Percentiles rank a stretch among this genome's conserved stretches.
phyloP scores from a whole-genome alignment of 169 alveolate species.

The Plasmodium malariae region DNA sequence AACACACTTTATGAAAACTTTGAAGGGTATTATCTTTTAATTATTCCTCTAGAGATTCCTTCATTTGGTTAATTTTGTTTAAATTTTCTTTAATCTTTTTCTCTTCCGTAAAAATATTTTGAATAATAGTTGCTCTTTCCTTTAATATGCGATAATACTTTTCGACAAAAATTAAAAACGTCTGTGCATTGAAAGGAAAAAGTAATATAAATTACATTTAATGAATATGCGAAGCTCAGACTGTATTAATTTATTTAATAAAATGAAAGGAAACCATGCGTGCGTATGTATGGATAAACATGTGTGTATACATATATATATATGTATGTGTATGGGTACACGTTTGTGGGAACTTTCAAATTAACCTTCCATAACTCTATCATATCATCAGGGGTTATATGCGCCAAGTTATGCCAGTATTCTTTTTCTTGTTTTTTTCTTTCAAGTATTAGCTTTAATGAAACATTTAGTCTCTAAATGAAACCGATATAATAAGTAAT shows the following conservation, averaged over 20 bases:
- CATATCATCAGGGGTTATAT: conserved; percentile 60
- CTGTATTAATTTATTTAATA: neutral
- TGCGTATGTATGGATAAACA: neutral
- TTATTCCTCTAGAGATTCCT: neutral
- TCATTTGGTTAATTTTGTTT: conserved; percentile 43
- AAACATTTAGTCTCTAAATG: conserved; percentile 39
- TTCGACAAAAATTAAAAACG: conserved; percentile 44
- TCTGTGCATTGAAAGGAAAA: conserved; percentile 1
- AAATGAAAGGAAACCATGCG: neutral
- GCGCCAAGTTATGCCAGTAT: conserved; percentile 47
- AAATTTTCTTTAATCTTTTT: conserved; percentile 25
- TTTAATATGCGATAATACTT: conserved; percentile 49
- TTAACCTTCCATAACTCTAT: conserved; percentile 66
- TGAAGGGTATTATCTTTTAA: conserved; percentile 1
- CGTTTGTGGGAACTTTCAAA: too few relatives aligned
- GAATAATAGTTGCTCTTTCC: conserved; percentile 69
- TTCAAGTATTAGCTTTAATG: conserved; percentile 55
- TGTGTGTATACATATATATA: neutral
- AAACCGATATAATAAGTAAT: too few relatives aligned
- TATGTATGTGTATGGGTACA: too few relatives aligned
- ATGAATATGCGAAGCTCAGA: neutral
- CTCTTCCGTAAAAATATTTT: conserved; percentile 53
- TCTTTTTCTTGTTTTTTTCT: conserved; percentile 66
- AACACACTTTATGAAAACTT: too few relatives aligned
- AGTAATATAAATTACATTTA: neutral